A percentile compares a stretch with the other conserved stretches of the same genome.
These are phyloP conservation scores for Solanum ossicruentum DNA, from an alignment of 257 asterid species.

Conservation along the genomic window DNA sequence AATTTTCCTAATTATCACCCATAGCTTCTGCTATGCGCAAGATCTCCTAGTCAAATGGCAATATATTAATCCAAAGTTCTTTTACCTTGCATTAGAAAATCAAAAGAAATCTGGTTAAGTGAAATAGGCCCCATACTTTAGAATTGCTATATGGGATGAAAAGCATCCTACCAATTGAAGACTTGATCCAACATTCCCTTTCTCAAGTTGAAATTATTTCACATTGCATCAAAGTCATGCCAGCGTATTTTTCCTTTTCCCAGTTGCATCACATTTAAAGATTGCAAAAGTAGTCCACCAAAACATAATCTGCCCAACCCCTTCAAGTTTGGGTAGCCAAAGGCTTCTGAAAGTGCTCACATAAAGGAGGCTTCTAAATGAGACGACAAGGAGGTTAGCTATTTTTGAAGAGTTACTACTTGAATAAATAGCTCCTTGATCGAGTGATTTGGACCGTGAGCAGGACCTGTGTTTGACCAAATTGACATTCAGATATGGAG, in stretches of 20 bases:
- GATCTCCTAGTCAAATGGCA: no score
- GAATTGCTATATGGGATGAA: background rate
- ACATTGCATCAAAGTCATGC: background rate
- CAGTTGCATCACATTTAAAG: background rate
- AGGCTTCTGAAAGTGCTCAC: background rate
- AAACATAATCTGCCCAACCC: background rate
- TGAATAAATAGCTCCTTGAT: background rate
- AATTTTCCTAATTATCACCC: no score
- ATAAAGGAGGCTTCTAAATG: background rate
- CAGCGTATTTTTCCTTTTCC: background rate
- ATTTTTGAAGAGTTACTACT: background rate
- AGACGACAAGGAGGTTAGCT: background rate
- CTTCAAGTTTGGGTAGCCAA: background rate
- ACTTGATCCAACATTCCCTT: background rate
- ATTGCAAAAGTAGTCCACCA: background rate
- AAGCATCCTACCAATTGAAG: background rate
- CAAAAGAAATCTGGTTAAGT: background rate
- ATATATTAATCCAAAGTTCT: no score
- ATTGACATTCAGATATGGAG: background rate
- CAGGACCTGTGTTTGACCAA: background rate
- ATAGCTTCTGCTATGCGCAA: no score
- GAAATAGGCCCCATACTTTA: background rate
- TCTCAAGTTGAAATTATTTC: background rate
- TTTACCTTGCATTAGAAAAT: background rate
- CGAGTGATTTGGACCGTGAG: background rate